Conservation (phyloP, 768 basidiomycete species). For the Mycena chlorophos region DNA sequence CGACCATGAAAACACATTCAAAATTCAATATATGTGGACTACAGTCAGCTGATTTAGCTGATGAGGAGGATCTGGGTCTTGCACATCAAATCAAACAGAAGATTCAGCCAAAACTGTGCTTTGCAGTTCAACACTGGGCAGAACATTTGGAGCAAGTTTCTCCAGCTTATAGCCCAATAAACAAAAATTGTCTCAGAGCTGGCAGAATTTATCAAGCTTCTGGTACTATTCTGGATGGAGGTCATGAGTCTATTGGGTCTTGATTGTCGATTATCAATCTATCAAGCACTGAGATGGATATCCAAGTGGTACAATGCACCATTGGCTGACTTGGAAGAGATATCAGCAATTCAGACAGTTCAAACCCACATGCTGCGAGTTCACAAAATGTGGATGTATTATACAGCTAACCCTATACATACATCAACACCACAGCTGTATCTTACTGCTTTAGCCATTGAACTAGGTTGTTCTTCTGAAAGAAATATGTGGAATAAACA, state of each 20-base stretch:
- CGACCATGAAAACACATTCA: slow-evolving; percentile 4
- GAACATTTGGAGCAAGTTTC: slow-evolving; percentile 1
- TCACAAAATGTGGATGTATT: background rate
- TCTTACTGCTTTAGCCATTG: background rate
- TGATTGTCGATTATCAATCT: slow-evolving; percentile 3
- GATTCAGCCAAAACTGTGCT: background rate
- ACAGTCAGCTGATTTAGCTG: slow-evolving; percentile 2
- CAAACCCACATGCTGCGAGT: background rate
- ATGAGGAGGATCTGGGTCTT: slow-evolving; percentile 7
- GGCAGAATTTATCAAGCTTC: background rate
- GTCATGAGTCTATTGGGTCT: background rate
- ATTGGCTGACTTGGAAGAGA: background rate
- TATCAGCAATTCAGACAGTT: background rate
- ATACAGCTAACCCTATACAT: background rate
- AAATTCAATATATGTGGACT: slow-evolving; percentile 11
- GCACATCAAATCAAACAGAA: no score
- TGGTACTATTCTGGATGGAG: slow-evolving; percentile 10
- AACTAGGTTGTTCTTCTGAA: background rate
- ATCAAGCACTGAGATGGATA: slow-evolving; percentile 2
- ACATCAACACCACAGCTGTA: background rate
- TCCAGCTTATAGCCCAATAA: background rate
- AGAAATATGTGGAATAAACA: background rate
- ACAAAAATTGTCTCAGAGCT: background rate
- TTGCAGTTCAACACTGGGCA: slow-evolving; percentile 9
- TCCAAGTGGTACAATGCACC: no score